Percentiles rank a stretch among this genome's conserved stretches.
Conservation (phyloP, 1,139 yeast genomes). For the Taphrina pruni region DNA sequence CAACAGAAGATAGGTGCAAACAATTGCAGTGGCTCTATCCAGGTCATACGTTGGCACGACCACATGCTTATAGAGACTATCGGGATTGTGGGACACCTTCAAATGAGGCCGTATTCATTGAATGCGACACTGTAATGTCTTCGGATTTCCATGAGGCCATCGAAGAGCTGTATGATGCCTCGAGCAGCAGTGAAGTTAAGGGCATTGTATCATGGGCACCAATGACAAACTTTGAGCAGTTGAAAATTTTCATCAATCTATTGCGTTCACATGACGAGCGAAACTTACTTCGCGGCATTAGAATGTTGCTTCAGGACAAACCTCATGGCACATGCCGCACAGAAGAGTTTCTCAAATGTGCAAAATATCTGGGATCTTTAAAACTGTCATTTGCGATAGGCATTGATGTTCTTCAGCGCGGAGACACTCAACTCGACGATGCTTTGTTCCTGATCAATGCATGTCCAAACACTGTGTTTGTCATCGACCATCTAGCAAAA, state of each 20-base stretch:
- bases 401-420: slow-evolving; percentile 26
- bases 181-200: not conserved
- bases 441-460: slow-evolving; percentile 11
- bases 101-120: slow-evolving; percentile 15
- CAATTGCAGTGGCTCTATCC: slow-evolving; percentile 20
- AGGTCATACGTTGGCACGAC: slow-evolving; percentile 1
- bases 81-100: slow-evolving; percentile 1
- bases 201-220: slow-evolving; percentile 38
- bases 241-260: not conserved
- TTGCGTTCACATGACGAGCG: slow-evolving; percentile 4
- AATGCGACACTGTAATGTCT: slow-evolving; percentile 22
- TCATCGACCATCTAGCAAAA: slow-evolving; percentile 33
- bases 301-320: slow-evolving; percentile 31
- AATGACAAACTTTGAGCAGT: slow-evolving; percentile 1
- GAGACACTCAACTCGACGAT: slow-evolving; percentile 12
- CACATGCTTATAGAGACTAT: slow-evolving; percentile 14
- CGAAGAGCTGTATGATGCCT: slow-evolving; percentile 18
- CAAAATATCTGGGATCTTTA: slow-evolving; percentile 1
- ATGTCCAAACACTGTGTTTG: slow-evolving; percentile 8
- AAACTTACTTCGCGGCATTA: slow-evolving; percentile 15
- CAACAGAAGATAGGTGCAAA: slow-evolving; percentile 2
- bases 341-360: not conserved
- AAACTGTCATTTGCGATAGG: slow-evolving; percentile 27
- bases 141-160: slow-evolving; percentile 9
- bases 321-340: slow-evolving; percentile 7